Base-by-base conservation (phyloP, 2,329 filamentous ascomycete genomes). In the Botrytis fragariae region DNA sequence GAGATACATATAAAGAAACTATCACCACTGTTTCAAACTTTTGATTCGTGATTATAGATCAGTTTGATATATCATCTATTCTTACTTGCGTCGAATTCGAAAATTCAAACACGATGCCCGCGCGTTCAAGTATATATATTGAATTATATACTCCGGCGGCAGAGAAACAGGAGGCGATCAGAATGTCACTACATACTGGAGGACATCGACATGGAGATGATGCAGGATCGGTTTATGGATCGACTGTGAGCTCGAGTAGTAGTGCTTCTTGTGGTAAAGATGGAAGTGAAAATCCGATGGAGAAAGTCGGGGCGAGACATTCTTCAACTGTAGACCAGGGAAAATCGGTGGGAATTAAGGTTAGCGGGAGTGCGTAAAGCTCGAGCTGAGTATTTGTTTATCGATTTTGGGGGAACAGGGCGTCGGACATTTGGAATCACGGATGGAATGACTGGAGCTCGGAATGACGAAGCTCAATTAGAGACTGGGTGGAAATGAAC, bases 81-180 rank as follows among this genome's bases (percentile, higher is more conserved):
- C 3, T 29, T 14, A 54, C 18, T 25, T n/a, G 45, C 37, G n/a
- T 42, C 35, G 37, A 51, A 57, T 65, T 20, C 25, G 10, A 16
- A 44, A 20, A 42, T 10, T n/a, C 35, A 57, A 39, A 16, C 69
- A 71, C 29, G 3, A 71, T 71, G 69, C 69, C 69, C 18, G 20
- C 69, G 14, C 69, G 69, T 54, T 71, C 69, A 65, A 71, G 69
- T 54, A 71, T 71, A 57, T 71, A 71, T 37, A 57, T 67, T 14
- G 60, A 71, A 20, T 42, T 71, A 14, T 71, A 71, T n/a, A 71
- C 69, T 54, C 69, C 69, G 14, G 69, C 69, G 44, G 69, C 60
- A 20, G 69, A 71, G 45, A 64, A 65, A 29, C 35, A 61, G 45
- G 69, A 71, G 35, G 69, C 69, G 16, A 61, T 67, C 37, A 51